Percentiles rank a stretch among this genome's conserved stretches.
phyloP scores from a whole-genome alignment of 2,329 filamentous ascomycete species.

The Gnomoniopsis smithogilvyi region DNA sequence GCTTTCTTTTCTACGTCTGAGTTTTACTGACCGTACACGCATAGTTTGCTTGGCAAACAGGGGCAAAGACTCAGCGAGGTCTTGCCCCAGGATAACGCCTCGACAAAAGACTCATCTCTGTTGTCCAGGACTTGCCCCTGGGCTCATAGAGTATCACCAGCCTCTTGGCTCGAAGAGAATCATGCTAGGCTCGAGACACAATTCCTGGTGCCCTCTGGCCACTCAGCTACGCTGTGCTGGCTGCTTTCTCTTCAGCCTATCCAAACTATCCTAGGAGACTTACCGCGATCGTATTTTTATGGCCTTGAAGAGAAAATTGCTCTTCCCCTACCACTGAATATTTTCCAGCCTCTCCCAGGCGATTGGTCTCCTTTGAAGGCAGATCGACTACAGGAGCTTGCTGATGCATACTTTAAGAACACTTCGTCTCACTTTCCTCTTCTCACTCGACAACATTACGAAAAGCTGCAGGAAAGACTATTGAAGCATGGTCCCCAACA shows the following conservation, averaged over 20 bases:
- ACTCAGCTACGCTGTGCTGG: conserved; percentile 30
- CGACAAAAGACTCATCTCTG: conserved; percentile 9
- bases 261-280: conserved; percentile 30
- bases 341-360: conserved; percentile 23
- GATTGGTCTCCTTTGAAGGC: conserved; percentile 28
- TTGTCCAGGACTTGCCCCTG: conserved; percentile 12
- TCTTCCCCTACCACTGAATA: conserved; percentile 28
- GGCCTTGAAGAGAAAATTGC: conserved; percentile 31
- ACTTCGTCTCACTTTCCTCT: conserved; percentile 35
- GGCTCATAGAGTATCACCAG: conserved; percentile 11
- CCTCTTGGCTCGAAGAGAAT: conserved; percentile 17
- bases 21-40: conserved; percentile 4
- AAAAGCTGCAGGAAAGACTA: conserved; percentile 26
- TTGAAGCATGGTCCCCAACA: conserved; percentile 24
- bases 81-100: background rate
- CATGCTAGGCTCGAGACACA: conserved; percentile 28
- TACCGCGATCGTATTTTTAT: conserved; percentile 31
- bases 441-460: conserved; percentile 28
- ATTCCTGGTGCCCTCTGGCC: conserved; percentile 34
- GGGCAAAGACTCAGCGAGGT: conserved; percentile 20
- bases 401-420: conserved; percentile 30
- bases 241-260: conserved; percentile 32
- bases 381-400: conserved; percentile 24
- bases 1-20: background rate
- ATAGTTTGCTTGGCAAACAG: conserved; percentile 24